Percentiles rank a stretch among this genome's conserved stretches.
These are phyloP conservation scores for Macrolepiota dolichaula DNA, from an alignment of 768 basidiomycete genomes.

Conservation along the genomic window DNA sequence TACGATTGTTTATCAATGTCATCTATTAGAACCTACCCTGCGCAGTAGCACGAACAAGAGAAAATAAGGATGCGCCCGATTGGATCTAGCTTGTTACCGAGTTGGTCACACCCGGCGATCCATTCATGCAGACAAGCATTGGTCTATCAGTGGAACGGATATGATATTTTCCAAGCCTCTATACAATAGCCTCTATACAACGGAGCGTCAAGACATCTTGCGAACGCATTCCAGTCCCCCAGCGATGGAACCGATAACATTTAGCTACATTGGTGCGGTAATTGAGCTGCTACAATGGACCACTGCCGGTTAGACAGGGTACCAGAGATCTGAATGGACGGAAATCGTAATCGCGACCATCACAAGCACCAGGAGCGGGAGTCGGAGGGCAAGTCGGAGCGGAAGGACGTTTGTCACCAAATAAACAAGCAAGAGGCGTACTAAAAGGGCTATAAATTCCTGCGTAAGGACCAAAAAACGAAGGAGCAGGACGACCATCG, in stretches of 20 bases:
- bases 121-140: too few species aligned
- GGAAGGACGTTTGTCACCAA: neutral
- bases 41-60: too few species aligned
- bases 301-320: neutral
- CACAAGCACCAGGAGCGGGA: neutral
- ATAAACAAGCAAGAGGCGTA: neutral
- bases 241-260: too few species aligned
- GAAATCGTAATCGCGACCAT: neutral
- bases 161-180: too few species aligned
- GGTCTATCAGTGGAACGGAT: too few species aligned
- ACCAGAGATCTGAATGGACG: neutral
- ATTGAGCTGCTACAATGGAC: neutral
- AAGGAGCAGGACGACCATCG: neutral
- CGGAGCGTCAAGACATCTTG: too few species aligned
- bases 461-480: neutral
- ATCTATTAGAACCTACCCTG: neutral
- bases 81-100: too few species aligned
- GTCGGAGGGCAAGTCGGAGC: neutral
- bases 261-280: neutral
- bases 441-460: neutral
- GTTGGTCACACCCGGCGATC: too few species aligned
- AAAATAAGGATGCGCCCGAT: too few species aligned
- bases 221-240: too few species aligned
- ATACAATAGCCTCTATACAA: too few species aligned
- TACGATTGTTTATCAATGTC: neutral